phyloP scores from a whole-genome alignment of 805 yeast genomes.

The Candida tallmaniae region DNA sequence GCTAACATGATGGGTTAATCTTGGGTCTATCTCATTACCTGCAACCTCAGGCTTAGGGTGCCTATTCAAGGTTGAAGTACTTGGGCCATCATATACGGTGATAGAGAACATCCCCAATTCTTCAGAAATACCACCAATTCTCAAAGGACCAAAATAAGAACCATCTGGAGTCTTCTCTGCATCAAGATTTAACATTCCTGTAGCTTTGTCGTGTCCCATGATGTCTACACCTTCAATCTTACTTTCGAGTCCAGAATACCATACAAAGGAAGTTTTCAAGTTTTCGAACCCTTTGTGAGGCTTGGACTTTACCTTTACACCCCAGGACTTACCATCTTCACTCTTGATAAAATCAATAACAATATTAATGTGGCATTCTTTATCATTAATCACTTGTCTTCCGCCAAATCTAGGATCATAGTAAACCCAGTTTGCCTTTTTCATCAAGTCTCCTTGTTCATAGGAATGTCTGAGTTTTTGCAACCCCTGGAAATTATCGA shows the following conservation, averaged over 20 bases:
- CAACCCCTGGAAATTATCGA: slow-evolving; percentile 52
- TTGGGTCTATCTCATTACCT: slow-evolving; percentile 45
- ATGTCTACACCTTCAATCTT: slow-evolving; percentile 17
- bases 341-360: slow-evolving; percentile 74
- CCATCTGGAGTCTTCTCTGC: slow-evolving; percentile 19
- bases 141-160: slow-evolving; percentile 32
- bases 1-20: slow-evolving; percentile 60
- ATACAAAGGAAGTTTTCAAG: slow-evolving; percentile 59
- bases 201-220: slow-evolving; percentile 7
- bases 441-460: slow-evolving; percentile 66
- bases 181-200: slow-evolving; percentile 10
- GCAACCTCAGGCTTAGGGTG: slow-evolving; percentile 35
- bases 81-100: slow-evolving; percentile 53
- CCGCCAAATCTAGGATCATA: slow-evolving; percentile 92
- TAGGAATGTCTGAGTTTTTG: slow-evolving; percentile 65
- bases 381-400: slow-evolving; percentile 65
- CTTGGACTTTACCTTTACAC: slow-evolving; percentile 59
- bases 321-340: slow-evolving; percentile 75
- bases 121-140: slow-evolving; percentile 44
- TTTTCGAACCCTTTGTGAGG: slow-evolving; percentile 50
- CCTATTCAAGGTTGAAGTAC: slow-evolving; percentile 35
- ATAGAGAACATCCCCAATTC: slow-evolving; percentile 67
- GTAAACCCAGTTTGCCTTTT: slow-evolving; percentile 76
- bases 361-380: slow-evolving; percentile 55
- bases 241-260: slow-evolving; percentile 77